Evolutionary conservation across 1,284 basidiomycete genomes (phyloP), one percentile per base, ranked within the genome.

Genomic region (Cutaneotrichosporon sp.): DNA sequence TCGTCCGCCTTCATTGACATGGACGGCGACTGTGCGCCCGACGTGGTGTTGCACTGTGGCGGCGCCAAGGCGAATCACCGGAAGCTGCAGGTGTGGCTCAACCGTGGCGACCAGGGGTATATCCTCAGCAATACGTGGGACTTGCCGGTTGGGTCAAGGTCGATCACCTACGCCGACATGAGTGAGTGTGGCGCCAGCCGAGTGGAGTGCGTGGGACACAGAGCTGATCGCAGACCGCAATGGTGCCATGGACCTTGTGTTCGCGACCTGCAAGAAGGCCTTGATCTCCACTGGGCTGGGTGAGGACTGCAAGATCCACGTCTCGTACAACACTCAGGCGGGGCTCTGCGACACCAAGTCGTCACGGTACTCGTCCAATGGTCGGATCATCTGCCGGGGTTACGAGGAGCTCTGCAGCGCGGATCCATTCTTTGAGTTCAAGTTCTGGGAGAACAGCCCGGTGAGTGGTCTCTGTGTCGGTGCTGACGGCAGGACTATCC

Each of bases 1-100:
- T 94, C 90, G 74, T 97, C 94, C 74, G 93, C 94, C 0, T 90
- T 93, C n/a, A 85, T 98, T 16, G 95, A 99, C 74, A 81, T 99
- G 53, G 88, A 99, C 68, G 95, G 95, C 14, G 95, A 99, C 77
- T 99, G 97, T 77, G 34, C 33, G 3, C 59, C 71, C 88, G 95
- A 99, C 71, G 80, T 99, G 4, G 95, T 99, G 73, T 83, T 99
- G 10, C 87, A 92, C 18, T 99, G 97, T 76, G 84, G 89, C 63
- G 38, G 47, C 38, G 52, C 63, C 7, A 45, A 50, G 10, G 59
- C 61, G 3, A 63, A 61, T 36, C n/a, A 54, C 22, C 45, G 56
- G 5, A 27, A 20, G 4, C 14, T 66, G 14, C 59, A 66, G 54
- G 38, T 63, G 4, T 66, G 34, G 45, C 47, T 55, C 27, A 43